Percentiles rank a stretch among this genome's conserved stretches.
phyloP scores from a whole-genome alignment of 352 stramenopile species.

The Globisporangium spinosum region DNA sequence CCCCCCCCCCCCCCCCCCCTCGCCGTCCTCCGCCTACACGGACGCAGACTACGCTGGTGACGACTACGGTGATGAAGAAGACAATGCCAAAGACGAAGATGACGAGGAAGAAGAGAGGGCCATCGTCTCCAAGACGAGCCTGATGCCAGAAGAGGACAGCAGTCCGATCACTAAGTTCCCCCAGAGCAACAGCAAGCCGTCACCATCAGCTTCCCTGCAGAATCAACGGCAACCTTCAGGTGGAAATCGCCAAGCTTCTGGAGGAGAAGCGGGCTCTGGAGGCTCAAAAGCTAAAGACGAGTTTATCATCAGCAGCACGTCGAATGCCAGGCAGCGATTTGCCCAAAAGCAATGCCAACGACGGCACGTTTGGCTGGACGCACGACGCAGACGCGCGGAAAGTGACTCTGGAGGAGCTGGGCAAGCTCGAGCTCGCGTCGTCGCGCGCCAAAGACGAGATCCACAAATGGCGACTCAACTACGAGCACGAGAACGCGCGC shows the following conservation, averaged over 20 bases:
- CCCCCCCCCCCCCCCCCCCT: no score
- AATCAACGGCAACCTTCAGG: constrained; percentile 25
- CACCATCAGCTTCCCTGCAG: background rate
- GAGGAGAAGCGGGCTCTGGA: constrained; percentile 34
- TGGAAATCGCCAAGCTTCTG: constrained; percentile 45
- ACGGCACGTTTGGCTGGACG: background rate
- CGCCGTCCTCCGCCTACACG: constrained; percentile 9
- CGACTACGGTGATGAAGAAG: constrained; percentile 22
- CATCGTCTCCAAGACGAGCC: background rate
- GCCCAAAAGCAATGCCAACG: background rate
- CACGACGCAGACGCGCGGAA: constrained; percentile 17
- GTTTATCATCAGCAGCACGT: background rate
- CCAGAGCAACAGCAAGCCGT: background rate
- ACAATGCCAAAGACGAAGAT: constrained; percentile 22
- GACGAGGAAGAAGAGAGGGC: constrained; percentile 17
- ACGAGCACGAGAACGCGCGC: constrained; percentile 46
- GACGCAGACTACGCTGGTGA: constrained; percentile 15
- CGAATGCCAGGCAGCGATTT: background rate
- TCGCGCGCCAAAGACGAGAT: constrained; percentile 38
- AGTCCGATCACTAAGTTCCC: background rate
- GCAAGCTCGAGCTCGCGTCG: constrained; percentile 29
- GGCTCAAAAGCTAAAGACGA: constrained; percentile 21
- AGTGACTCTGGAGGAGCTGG: constrained; percentile 41
- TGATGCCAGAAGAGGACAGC: background rate
- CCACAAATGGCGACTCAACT: constrained; percentile 33